Base-by-base conservation (phyloP, 768 basidiomycete species). In the Lentinula lateritia region DNA sequence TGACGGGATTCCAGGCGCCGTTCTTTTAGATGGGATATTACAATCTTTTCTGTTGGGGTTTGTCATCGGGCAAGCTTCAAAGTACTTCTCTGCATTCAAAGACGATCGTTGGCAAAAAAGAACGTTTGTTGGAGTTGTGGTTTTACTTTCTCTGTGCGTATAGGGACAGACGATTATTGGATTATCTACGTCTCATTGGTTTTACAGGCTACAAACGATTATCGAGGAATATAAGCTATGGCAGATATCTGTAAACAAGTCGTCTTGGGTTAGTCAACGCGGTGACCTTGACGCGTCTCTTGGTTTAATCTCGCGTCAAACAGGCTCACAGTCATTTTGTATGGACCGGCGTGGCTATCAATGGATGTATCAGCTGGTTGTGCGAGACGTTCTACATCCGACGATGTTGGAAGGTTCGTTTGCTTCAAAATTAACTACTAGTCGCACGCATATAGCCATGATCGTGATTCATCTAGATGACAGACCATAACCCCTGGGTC, bases 311-410 rank as follows among this genome's bases (percentile, higher is more conserved):
- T 38, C 12, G 43, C 28, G 55, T 45, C 23, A 36, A 69, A 66
- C 68, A 78, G 75, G 73, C 77, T 41, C 71, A 73, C 2, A 80
- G 73, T 60, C 66, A 67, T 0, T 74, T 82, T 18, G 72, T 77
- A 62, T 80, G 77, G 76, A 70, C 75, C 0, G 80, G 81, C 54
- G 64, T 82, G 39, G 78, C 83, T 58, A 55, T 83, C 39, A 83
- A 83, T 64, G 80, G 80, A 3, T 65, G 77, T 8, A 76, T 83
- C 41, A 78, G 76, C 64, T 70, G 75, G 58, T 54, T 80, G 39
- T 83, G 82, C 65, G 77, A 84, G 66, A 68, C 73, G 3, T 84
- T 79, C 62, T 80, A 80, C 48, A 77, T 83, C 32, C 70, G 76
- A 41, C 71, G 78, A 58, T 83, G 83, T 61, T 85, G 81, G 80